Percentiles rank a stretch among this genome's conserved stretches.
Conservation (phyloP, 2,329 filamentous ascomycete genomes). For the Botrytis aclada region DNA sequence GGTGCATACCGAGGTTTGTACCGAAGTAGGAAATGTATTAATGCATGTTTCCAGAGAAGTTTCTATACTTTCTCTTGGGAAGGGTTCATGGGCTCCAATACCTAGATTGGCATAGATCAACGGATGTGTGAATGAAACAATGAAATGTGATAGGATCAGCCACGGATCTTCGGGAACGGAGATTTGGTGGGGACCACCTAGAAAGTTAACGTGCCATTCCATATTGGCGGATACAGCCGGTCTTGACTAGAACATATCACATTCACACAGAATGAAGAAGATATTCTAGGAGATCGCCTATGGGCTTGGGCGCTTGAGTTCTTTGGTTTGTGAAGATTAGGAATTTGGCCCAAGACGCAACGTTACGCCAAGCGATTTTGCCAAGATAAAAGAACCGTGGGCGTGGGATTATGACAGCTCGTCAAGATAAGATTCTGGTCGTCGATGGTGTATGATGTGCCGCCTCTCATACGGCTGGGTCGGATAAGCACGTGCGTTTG, state of each 20-base stretch:
- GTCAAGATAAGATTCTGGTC: background rate
- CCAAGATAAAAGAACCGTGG: background rate
- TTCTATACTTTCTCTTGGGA: background rate
- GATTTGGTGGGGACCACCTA: background rate
- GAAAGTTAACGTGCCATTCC: background rate
- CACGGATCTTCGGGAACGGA: background rate
- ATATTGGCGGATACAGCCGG: background rate
- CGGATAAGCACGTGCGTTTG: background rate
- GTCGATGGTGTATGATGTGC: background rate
- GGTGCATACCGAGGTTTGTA: background rate
- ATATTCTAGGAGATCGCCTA: constrained; percentile 2
- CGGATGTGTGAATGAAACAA: background rate
- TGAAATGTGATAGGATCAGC: background rate
- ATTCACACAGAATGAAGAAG: background rate
- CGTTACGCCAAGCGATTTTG: background rate
- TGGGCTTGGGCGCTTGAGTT: background rate
- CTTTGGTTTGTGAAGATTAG: background rate
- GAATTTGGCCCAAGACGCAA: background rate
- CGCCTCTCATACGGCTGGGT: background rate
- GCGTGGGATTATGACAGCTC: background rate
- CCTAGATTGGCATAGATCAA: background rate
- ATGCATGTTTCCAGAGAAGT: background rate
- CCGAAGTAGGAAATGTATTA: background rate
- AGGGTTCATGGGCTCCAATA: no score
- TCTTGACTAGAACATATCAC: background rate